Conservation (phyloP, 2,329 filamentous ascomycete species). For the Raffaelea albimanens region DNA sequence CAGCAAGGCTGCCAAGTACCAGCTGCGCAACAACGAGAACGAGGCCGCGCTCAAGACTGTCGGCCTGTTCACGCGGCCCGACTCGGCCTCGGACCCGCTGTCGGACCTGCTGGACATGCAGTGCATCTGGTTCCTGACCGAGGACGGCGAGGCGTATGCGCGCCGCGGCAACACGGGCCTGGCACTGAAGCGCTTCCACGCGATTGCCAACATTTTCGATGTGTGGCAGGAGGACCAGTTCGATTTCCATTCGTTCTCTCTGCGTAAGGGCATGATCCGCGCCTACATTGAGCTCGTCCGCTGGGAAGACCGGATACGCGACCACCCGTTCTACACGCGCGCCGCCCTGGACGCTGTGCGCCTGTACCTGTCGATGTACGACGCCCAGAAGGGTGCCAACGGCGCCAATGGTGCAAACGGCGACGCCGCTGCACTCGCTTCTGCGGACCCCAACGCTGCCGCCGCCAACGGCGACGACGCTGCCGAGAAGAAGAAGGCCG, state of each 20-base stretch:
- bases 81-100: constrained; percentile 77
- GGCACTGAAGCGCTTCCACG: constrained; percentile 84
- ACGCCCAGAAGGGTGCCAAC: constrained; percentile 48
- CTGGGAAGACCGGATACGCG: constrained; percentile 86
- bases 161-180: constrained; percentile 74
- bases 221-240: constrained; percentile 98
- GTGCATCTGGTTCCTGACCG: constrained; percentile 92
- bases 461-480: constrained; percentile 32
- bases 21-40: constrained; percentile 84
- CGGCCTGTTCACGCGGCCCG: constrained; percentile 87
- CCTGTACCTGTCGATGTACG: constrained; percentile 70
- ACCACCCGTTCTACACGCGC: constrained; percentile 86
- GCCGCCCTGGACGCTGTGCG: constrained; percentile 74
- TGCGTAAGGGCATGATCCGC: constrained; percentile 92
- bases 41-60: constrained; percentile 80
- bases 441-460: constrained; percentile 42
- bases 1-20: constrained; percentile 95
- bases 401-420: constrained; percentile 54
- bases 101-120: constrained; percentile 96
- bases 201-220: constrained; percentile 87
- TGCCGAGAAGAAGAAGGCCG: constrained; percentile 72
- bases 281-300: constrained; percentile 93
- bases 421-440: constrained; percentile 28
- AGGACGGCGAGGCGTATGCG: constrained; percentile 84
- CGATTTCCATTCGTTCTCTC: constrained; percentile 94